Base-by-base conservation (phyloP, 306 rosid genomes). In the Castanopsis chinensis region DNA sequence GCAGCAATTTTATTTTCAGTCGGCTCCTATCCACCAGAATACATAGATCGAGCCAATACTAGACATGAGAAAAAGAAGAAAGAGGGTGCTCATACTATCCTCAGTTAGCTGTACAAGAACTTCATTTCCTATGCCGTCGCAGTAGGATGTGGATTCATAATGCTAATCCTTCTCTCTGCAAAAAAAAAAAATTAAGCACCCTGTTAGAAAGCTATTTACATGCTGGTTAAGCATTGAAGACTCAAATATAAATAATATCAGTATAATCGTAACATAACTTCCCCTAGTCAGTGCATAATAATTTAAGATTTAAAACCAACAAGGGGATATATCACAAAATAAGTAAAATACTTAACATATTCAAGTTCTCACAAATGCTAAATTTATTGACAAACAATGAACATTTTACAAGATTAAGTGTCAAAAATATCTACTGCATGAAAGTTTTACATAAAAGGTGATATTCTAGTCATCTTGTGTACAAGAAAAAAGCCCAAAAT, bases 161-260 rank as follows among this genome's bases (percentile, higher is more conserved):
- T 77, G 88, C 92, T 82, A 45, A 88, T 88, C 87, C 92, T 88
- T 85, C 83, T 86, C 78, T 88, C 92, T 88, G 92, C 75, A 79
- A 75, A 33, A 79, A 2, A 0, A 35, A 41, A 76, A 32, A 78
- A 45, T 53, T 68, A 49, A 18, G 71, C 57, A 61, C 21, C 54
- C 21, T 27, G 78, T 85, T 78, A 88, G 83, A 68, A 68, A 19
- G 11, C 5, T 28, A 52, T 14, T 63, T 55, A 60, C 72, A 30
- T 4, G 9, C 33, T 18, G 49, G 25, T 41, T 54, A 56, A 23
- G 55, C 68, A 4, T 56, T 12, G 15, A 17, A 28, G 73, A 12
- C 53, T 41, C 12, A 0, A 11, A 11, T 41, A 41, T 41, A 18
- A 54, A 56, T 5, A 27, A 55, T 55, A 84, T n/a, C 17, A 4